Evolutionary conservation across 371 early-diverging fungal species (phyloP).

Genomic region (Chytridium lagenaria): DNA sequence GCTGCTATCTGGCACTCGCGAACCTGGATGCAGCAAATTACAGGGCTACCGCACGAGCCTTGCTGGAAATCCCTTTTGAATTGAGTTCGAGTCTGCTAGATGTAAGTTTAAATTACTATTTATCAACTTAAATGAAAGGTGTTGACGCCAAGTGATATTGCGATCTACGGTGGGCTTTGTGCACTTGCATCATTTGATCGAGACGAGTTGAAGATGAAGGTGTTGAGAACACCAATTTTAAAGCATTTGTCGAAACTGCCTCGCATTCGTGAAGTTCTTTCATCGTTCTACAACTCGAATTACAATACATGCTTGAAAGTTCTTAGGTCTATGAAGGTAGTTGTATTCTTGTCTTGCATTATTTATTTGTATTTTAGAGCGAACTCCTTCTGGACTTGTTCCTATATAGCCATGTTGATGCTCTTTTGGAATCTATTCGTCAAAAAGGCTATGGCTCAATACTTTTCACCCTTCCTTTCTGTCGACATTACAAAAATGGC

Average conservation of each 20-base stretch:
- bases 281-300: conserved; percentile 77
- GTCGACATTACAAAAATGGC: conserved; percentile 86
- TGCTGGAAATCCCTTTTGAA: conserved; percentile 74
- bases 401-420: conserved; percentile 71
- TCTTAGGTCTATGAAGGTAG: conserved; percentile 69
- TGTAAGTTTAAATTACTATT: too few relatives aligned
- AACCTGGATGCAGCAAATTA: conserved; percentile 66
- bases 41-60: conserved; percentile 64
- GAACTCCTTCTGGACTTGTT: conserved; percentile 76
- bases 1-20: conserved; percentile 71
- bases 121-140: conserved; percentile 48
- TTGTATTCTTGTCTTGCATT: too few relatives aligned
- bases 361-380: conserved; percentile 47
- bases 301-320: conserved; percentile 72
- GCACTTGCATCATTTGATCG: conserved; percentile 82
- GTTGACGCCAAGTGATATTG: conserved; percentile 81
- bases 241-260: conserved; percentile 84
- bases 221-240: conserved; percentile 75
- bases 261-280: conserved; percentile 65
- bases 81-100: conserved; percentile 51
- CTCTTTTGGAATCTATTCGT: conserved; percentile 70
- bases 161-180: conserved; percentile 80
- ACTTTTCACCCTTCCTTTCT: conserved; percentile 77
- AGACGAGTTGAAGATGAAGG: conserved; percentile 66
- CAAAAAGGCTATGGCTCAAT: conserved; percentile 82